Evolutionary conservation across 495 filamentous ascomycete genomes (phyloP), one percentile per base, ranked within the genome.

Genomic region (Talaromyces trachyspermus): DNA sequence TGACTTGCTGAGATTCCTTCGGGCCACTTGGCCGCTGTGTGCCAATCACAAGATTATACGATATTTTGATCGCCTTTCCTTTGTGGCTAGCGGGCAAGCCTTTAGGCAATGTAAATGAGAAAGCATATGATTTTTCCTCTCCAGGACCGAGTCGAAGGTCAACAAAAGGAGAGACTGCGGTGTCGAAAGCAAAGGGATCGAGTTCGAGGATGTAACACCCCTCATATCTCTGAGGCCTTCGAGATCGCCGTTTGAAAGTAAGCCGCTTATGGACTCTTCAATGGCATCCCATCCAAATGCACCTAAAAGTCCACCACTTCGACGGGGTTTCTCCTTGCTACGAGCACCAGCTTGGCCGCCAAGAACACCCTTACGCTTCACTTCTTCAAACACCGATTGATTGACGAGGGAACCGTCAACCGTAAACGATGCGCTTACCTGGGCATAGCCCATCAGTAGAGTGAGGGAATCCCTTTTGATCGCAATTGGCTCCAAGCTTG

Each of bases 131-230:
- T 59, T 80, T 84, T 61, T 88, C 95, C 61, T 98, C 89, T 2
- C 92, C 92, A 0, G 94, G 90, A 12, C 75, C 82, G 14, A 98
- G 72, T 55, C 83, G 79, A 25, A 97, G 74, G 59, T 98, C 89
- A 29, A 98, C 91, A 57, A 98, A 98, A 98, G 72, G 50, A 98
- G 88, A 5, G 89, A 95, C 63, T 97, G 92, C n/a, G 91, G 88
- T 6, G 92, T 96, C 18, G 89, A 94, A 15, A 98, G 64, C 30
- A 98, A 71, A 2, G 92, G 92, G 30, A 98, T 83, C 15, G 84
- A 84, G 59, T 84, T 86, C 12, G 89, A 84, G 53, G 72, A 80
- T 36, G 84, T 82, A 47, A 85, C 82, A 0, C 84, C 86, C 53
- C 88, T 86, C 87, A 95, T 95, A 56, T 95, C 88, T 64, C 88